Base-by-base conservation (phyloP, 2,329 filamentous ascomycete species). In the Camillea tinctor region DNA sequence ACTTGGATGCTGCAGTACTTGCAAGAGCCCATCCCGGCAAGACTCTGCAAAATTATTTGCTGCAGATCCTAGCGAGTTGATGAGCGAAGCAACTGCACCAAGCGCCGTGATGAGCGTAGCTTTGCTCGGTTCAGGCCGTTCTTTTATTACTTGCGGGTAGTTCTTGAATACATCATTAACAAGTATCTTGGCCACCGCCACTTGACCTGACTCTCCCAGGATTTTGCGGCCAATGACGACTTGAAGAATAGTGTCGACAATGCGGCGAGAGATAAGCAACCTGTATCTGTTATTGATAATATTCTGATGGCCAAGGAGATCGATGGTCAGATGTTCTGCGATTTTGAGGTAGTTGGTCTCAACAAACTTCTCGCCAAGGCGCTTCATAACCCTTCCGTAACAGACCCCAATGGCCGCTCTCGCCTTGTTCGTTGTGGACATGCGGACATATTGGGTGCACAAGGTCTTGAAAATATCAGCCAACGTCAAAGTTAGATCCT, bases 121-220 rank as follows among this genome's bases (percentile, higher is more conserved):
- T 75, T 99, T 99, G 53, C 87, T 89, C 6, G 95, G 95, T 73
- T 98, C 94, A 1, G 90, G 86, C 49, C 91, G 86, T 73, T 98
- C 94, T 68, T 93, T 91, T 53, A 97, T 78, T 4, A 89, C 89
- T 73, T 96, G 92, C 0, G 95, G 94, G 67, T 97, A 98, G 73
- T 98, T 95, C 73, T 96, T 98, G 54, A 99, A 81, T 52, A 97
- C 83, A 60, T 92, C 88, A 72, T 96, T 97, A 71, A 97, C 86
- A 56, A 99, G 77, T 62, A 87, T 86, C 69, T 88, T 92, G 6
- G 92, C 91, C 24, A 92, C 93, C 67, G 89, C 88, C 60, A 94
- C 81, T 71, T 97, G 94, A 7, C 93, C 93, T 15, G 91, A 92
- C 74, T 99, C 94, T 13, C 93, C 93, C 1, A 99, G 81, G 67